Base-by-base conservation (phyloP, 495 filamentous ascomycete species). In the Pseudomonodictys pantanalensis region DNA sequence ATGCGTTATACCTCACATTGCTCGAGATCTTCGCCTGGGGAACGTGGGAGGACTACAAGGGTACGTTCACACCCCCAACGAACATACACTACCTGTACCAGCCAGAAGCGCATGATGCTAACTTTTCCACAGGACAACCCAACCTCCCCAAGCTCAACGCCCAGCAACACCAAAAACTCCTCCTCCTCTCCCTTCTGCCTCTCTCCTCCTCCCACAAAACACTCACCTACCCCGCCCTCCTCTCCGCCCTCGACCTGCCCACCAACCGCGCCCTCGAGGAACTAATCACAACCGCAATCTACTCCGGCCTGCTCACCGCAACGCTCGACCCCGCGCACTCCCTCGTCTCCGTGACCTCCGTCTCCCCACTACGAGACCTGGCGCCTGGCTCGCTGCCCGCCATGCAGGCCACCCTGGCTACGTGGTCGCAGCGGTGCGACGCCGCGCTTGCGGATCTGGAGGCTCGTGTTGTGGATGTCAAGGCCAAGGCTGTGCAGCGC, bases 1-100 rank as follows among this genome's bases (percentile, higher is more conserved):
- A 79, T 56, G 68, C 75, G 17, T 60, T 66, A 9, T 83, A 89
- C 73, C 78, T 92, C 20, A 83, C 79, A 6, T 81, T 96, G 2
- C 86, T 97, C 39, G 81, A 93, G 75, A 89, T 97, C 56, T 99
- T 97, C 76, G 85, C 90, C 48, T 91, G 92, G 80, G 95, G 93
- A 49, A 96, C 90, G 65, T 96, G 88, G 79, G 72, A 80, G 28
- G 79, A 85, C 49, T 96, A 95, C 76, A 78, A 83, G 71, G 69
- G 86, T 87, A 68, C 30, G 43, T 45, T 11, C 20, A 18, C 12
- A 5, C 25, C 15, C 50, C 11, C 9, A 38, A 53, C 20, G 24
- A 17, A 52, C 8, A 39, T 35, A 56, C 12, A 18, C 3, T 12
- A 12, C 15, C 12, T 18, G 20, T 4, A 41, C 3, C 3, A 18